A percentile compares a stretch with the other conserved stretches of the same genome.
Evolutionary conservation across 345 rosid species (phyloP).

Genomic region (Physaria fendleri): DNA sequence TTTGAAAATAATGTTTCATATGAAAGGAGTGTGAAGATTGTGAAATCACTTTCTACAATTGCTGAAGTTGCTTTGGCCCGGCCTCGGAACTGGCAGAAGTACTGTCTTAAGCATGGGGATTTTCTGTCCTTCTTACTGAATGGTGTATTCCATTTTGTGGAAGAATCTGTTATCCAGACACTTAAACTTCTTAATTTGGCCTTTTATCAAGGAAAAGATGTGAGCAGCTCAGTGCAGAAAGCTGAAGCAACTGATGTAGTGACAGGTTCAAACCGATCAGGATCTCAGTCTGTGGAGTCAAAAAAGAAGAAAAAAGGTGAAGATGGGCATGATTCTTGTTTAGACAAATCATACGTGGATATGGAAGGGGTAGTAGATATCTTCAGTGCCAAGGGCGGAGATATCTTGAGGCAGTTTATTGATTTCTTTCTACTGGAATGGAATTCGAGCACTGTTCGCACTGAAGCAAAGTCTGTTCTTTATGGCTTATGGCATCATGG

Average conservation of each 20-base stretch:
- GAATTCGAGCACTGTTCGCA: slow-evolving; percentile 93
- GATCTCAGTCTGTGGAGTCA: slow-evolving; percentile 58
- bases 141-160: slow-evolving; percentile 76
- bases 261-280: slow-evolving; percentile 54
- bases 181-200: slow-evolving; percentile 84
- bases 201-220: slow-evolving; percentile 87
- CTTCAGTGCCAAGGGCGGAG: slow-evolving; percentile 63
- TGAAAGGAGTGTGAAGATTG: slow-evolving; percentile 92
- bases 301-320: slow-evolving; percentile 94
- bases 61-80: slow-evolving; percentile 91
- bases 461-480: slow-evolving; percentile 81
- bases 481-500: slow-evolving; percentile 98
- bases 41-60: slow-evolving; percentile 82
- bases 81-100: slow-evolving; percentile 99
- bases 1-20: slow-evolving; percentile 75
- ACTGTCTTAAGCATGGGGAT: slow-evolving; percentile 80
- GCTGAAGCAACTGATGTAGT: slow-evolving; percentile 62
- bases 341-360: slow-evolving; percentile 80
- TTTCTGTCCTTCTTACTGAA: slow-evolving; percentile 72
- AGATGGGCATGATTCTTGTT: slow-evolving; percentile 71
- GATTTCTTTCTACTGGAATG: slow-evolving; percentile 91
- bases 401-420: slow-evolving; percentile 79
- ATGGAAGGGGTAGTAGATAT: slow-evolving; percentile 81
- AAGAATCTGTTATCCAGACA: slow-evolving; percentile 88
- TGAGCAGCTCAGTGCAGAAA: slow-evolving; percentile 52